Base-by-base conservation (phyloP, 2,329 filamentous ascomycete species). In the Diplodia mutila region DNA sequence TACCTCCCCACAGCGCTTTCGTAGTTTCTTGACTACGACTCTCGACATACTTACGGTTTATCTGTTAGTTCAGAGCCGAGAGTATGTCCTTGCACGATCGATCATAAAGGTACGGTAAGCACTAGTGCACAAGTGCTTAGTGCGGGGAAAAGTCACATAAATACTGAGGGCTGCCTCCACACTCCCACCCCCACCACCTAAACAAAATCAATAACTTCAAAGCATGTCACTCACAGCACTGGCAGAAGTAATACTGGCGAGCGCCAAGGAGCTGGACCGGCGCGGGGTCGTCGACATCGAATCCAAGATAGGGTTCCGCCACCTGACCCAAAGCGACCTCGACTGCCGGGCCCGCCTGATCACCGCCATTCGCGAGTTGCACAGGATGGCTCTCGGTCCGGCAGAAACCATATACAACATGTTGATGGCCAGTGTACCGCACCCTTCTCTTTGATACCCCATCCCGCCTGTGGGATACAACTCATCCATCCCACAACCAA, bases 301-400 rank as follows among this genome's bases (percentile, higher is more conserved):
- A 4, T 51, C 48, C 48, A 51, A 23, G 25, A 25, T 51, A 11
- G 48, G 48, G 7, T 51, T 51, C 48, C 48, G 48, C 48, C 11
- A 51, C 9, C 23, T 25, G 21, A 25, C 48, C 11, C 48, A 51
- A 16, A 51, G 23, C n/a, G 48, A 51, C 21, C 48, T 51, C 14
- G 48, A 23, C 23, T 25, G 23, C n/a, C 48, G 48, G 7, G n/a
- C 48, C 11, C 21, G 48, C 4, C 21, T 51, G 11, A 51, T 51
- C 9, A 51, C 48, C 23, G 48, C 48, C 6, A 51, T 63, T 16
- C 66, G 68, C n/a, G 67, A 70, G 27, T 37, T 70, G 32, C 37
- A 42, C 7, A 34, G 51, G 7, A 52, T 69, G 14, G 68, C 57
- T 14, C 55, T 67, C 18, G 67, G 63, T 25, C 64, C 67, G 11